Conservation (phyloP, 768 basidiomycete genomes). For the Sarcomyxa edulis region DNA sequence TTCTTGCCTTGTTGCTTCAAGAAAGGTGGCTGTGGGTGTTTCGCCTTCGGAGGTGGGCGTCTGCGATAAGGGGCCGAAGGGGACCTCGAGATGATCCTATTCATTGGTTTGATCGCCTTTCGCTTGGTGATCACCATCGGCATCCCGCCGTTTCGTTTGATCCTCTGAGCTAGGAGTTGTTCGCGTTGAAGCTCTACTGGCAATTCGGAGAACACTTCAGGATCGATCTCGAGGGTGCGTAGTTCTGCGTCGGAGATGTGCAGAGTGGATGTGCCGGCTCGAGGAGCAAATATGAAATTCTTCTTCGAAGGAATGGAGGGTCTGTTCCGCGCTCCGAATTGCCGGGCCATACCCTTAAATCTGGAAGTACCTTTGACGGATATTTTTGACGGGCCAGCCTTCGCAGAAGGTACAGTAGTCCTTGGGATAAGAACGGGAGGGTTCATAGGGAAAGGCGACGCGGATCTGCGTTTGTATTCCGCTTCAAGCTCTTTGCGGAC, state of each 20-base stretch:
- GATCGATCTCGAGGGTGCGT: constrained; percentile 63
- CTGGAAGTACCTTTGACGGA: constrained; percentile 33
- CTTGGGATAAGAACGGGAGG: constrained; percentile 11
- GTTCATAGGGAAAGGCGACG: constrained; percentile 36
- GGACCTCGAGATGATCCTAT: constrained; percentile 30
- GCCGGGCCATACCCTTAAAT: constrained; percentile 56
- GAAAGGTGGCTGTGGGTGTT: constrained; percentile 40
- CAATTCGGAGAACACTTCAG: constrained; percentile 58
- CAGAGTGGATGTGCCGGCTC: constrained; percentile 24
- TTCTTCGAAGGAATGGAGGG: constrained; percentile 30
- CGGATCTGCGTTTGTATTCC: constrained; percentile 60
- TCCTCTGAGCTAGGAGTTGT: constrained; percentile 56
- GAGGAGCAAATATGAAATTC: constrained; percentile 25
- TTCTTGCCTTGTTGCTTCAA: constrained; percentile 56
- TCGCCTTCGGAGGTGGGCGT: constrained; percentile 53
- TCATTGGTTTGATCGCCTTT: constrained; percentile 52
- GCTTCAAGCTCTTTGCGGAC: constrained; percentile 63
- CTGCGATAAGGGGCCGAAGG: constrained; percentile 33
- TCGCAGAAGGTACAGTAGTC: constrained; percentile 12
- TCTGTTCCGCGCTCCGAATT: constrained; percentile 54
- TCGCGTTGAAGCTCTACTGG: constrained; percentile 70
- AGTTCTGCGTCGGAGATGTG: constrained; percentile 56
- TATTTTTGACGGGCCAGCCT: constrained; percentile 26
- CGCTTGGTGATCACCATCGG: constrained; percentile 33
- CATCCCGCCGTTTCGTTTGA: constrained; percentile 37